Conservation (phyloP, 2,329 filamentous ascomycete species). For the Aspergillus ustus region DNA sequence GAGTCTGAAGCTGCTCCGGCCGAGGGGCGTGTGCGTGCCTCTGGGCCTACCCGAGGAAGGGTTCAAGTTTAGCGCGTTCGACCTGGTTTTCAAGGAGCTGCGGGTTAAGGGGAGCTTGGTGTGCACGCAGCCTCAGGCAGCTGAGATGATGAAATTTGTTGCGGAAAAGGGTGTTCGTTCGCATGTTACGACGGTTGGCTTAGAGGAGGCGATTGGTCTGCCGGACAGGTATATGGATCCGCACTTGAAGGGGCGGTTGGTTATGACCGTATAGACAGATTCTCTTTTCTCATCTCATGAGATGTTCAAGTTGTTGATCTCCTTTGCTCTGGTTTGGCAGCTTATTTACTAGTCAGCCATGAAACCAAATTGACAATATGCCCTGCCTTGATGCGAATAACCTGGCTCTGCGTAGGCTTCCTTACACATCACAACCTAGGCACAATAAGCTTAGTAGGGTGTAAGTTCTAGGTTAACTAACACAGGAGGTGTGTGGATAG, state of each 20-base stretch:
- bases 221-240: conserved; percentile 9
- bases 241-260: conserved; percentile 6
- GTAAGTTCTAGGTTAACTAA: too few species aligned
- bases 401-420: conserved; percentile 24
- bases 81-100: conserved; percentile 17
- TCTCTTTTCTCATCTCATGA: background rate
- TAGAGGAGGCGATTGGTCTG: conserved; percentile 5
- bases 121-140: background rate
- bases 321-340: too few species aligned
- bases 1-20: conserved; percentile 11
- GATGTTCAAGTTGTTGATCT: too few species aligned
- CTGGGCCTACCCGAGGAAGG: conserved; percentile 14
- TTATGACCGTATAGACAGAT: background rate
- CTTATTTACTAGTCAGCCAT: too few species aligned
- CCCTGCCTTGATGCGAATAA: conserved; percentile 43
- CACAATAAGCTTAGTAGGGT: too few species aligned
- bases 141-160: conserved; percentile 17
- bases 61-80: conserved; percentile 15
- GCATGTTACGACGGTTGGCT: background rate
- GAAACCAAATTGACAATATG: too few species aligned
- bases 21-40: conserved; percentile 13
- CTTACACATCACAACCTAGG: too few species aligned
- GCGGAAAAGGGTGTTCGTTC: conserved; percentile 4
- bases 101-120: conserved; percentile 14
- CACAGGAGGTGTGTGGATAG: conserved; percentile 22